Evolutionary conservation across 768 basidiomycete species (phyloP).

Genomic region (Cystobasidium onofrii): DNA sequence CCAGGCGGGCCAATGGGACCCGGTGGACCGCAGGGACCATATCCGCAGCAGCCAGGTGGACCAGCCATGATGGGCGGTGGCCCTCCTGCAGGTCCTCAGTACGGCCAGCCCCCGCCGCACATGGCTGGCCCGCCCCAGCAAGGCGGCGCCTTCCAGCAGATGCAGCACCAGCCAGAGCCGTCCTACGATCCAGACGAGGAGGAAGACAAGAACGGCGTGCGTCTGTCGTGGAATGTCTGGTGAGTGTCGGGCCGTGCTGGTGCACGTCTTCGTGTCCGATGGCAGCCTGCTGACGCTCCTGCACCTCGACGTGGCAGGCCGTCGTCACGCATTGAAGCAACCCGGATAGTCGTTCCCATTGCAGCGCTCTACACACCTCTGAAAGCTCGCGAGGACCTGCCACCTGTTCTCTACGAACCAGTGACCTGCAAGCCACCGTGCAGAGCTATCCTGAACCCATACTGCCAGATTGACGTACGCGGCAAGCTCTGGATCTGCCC

Average conservation of each 20-base stretch:
- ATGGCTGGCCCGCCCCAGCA: constrained; percentile 4
- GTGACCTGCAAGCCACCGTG: constrained; percentile 98
- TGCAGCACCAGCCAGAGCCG: constrained; percentile 17
- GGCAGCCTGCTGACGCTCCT: neutral
- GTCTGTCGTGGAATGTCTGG: constrained; percentile 98
- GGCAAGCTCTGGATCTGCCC: constrained; percentile 99
- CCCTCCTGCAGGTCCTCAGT: neutral
- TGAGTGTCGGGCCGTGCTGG: constrained; percentile 21
- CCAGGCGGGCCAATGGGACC: neutral
- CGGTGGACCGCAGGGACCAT: neutral
- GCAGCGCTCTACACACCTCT: constrained; percentile 95
- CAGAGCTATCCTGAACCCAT: constrained; percentile 78
- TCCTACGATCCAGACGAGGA: constrained; percentile 79
- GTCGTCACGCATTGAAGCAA: constrained; percentile 94
- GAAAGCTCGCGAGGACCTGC: constrained; percentile 85
- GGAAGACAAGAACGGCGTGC: constrained; percentile 90
- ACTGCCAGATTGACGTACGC: constrained; percentile 93
- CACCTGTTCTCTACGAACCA: constrained; percentile 93
- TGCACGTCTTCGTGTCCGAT: neutral
- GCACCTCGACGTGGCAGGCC: constrained; percentile 47
- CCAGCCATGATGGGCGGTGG: constrained; percentile 17
- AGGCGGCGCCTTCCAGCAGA: constrained; percentile 5
- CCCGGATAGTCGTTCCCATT: constrained; percentile 93
- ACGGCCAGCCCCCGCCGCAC: constrained; percentile 5
- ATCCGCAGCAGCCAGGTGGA: neutral